Base-by-base conservation (phyloP, 2,329 filamentous ascomycete species). In the Cadophora sp. region DNA sequence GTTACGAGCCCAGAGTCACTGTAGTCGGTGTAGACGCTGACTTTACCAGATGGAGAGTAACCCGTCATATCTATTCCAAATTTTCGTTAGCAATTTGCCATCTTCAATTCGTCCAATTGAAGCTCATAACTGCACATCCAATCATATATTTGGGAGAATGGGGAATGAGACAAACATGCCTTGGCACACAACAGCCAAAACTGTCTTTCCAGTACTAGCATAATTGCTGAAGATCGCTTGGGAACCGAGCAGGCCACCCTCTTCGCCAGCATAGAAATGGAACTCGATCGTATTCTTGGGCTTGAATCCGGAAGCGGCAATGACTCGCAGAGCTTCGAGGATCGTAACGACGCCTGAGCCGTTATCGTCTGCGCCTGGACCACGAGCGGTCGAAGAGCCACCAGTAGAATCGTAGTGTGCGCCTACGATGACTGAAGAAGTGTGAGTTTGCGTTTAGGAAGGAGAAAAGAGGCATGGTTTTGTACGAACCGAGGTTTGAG, bases 161-260 rank as follows among this genome's bases (percentile, higher is more conserved):
- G 33, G 22, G 13, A 30, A 9, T 1, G 4, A 36, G 13, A n/a
- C 27, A 22, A 20, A 41, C 47, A 27, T 43, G 79, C 97, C 95
- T 80, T 97, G 95, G 81, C 97, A 93, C 60, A 97, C 86, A 94
- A 97, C 97, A 36, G 94, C 94, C 81, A 94, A 95, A 78, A 98
- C 85, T 67, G 93, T 88, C 24, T 89, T 87, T 41, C 85, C 84
- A 24, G 86, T 79, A 76, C 89, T 87, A 78, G 91, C 88, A 77
- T 97, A 97, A 3, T 86, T 81, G 60, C 86, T 83, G 82, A 97
- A 97, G 78, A 97, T 91, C 62, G 91, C 94, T 78, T 96, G 92
- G 73, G 91, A 94, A 68, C 94, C 94, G 1, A 96, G 85, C 59
- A 97, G 83, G 20, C 94, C 93, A 59, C 89, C 93, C 79, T 97